Evolutionary conservation across 768 basidiomycete genomes (phyloP).

Genomic region (Sporobolomyces phaffii): DNA sequence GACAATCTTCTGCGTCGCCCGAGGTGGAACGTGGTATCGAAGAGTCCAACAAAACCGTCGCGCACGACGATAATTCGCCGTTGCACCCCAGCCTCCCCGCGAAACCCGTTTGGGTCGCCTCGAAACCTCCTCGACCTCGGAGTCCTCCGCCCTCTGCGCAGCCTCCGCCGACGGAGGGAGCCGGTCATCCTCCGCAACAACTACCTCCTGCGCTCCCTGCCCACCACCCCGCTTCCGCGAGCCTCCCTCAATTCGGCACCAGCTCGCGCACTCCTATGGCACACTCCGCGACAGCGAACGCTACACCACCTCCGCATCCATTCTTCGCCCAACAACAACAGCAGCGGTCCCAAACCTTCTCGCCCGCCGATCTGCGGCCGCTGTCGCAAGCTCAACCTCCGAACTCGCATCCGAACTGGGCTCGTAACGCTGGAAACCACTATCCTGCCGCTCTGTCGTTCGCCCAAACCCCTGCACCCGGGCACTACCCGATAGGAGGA

Average conservation of each 20-base stretch:
- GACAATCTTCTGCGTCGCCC: neutral
- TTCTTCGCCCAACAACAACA: no score
- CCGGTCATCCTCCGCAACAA: neutral
- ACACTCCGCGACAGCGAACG: no score
- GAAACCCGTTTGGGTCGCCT: slow-evolving; percentile 29
- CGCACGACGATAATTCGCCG: neutral
- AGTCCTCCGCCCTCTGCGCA: neutral
- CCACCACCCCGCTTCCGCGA: no score
- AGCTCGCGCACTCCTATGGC: no score
- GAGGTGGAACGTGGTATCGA: neutral
- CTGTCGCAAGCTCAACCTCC: no score
- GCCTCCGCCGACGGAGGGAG: neutral
- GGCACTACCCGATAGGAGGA: neutral
- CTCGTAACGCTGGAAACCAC: neutral
- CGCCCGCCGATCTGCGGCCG: no score
- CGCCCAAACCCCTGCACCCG: neutral
- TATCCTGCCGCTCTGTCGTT: neutral
- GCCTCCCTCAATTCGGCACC: no score
- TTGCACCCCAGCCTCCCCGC: slow-evolving; percentile 30
- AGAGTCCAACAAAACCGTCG: neutral
- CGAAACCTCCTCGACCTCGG: neutral
- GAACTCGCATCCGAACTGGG: neutral
- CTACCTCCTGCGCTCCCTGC: neutral
- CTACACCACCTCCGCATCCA: no score
- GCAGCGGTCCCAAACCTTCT: no score